Evolutionary conservation across 495 filamentous ascomycete species (phyloP).

Genomic region (Aspergillus bertholletiae): DNA sequence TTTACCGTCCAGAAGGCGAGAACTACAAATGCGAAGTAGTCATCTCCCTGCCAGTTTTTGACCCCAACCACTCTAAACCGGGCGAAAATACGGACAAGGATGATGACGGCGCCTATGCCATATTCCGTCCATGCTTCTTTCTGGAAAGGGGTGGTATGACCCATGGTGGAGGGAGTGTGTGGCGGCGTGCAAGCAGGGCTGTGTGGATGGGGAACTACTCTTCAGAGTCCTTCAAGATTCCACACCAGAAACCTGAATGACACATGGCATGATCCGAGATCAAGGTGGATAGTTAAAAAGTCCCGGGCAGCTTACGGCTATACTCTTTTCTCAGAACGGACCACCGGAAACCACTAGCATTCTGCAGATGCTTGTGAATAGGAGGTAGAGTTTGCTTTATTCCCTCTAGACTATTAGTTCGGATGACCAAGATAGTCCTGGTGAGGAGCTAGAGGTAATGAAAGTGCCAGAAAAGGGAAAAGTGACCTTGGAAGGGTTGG

Average conservation of each 20-base stretch:
- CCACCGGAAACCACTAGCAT: neutral
- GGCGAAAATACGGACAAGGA: conserved; percentile 20
- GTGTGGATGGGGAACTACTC: too few species aligned
- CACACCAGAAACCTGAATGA: neutral
- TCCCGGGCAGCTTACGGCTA: too few species aligned
- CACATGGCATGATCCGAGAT: too few species aligned
- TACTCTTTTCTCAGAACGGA: too few species aligned
- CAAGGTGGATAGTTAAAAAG: too few species aligned
- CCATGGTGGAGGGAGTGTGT: conserved; percentile 9
- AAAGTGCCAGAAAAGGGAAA: too few species aligned
- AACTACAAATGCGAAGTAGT: conserved; percentile 17
- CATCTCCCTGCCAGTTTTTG: conserved; percentile 22
- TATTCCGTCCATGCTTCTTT: conserved; percentile 23
- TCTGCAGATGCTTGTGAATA: neutral
- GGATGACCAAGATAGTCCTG: neutral
- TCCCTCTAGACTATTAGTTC: too few species aligned
- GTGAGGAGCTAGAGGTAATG: too few species aligned
- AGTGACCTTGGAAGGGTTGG: too few species aligned
- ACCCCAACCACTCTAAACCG: conserved; percentile 18
- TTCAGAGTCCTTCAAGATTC: too few species aligned
- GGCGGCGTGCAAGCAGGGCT: too few species aligned
- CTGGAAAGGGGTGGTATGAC: conserved; percentile 13
- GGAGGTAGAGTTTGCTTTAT: neutral
- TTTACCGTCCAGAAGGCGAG: conserved; percentile 21
- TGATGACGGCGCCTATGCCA: conserved; percentile 11